Conservation (phyloP, 1,284 basidiomycete species). For the Marasmius tenuissimus region DNA sequence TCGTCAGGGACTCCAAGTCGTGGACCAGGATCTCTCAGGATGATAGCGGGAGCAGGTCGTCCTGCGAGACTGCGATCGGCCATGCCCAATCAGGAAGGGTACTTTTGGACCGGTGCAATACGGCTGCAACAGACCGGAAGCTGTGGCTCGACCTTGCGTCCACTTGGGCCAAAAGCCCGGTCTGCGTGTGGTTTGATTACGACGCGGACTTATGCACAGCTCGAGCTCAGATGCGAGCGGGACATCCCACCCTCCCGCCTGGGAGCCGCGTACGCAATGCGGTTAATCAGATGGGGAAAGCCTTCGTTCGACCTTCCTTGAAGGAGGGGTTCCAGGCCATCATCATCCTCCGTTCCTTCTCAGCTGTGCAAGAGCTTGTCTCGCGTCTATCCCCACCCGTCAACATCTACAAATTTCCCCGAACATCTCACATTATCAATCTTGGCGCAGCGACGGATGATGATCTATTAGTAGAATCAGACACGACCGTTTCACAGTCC, state of each 20-base stretch:
- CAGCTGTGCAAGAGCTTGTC: conserved; percentile 48
- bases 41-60: conserved; percentile 46
- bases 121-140: conserved; percentile 43
- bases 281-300: conserved; percentile 50
- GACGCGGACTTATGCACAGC: conserved; percentile 45
- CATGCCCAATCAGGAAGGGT: conserved; percentile 35
- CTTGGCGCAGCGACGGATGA: conserved; percentile 55
- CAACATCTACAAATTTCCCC: conserved; percentile 56
- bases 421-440: conserved; percentile 58
- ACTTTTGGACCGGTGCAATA: conserved; percentile 59
- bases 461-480: conserved; percentile 37
- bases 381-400: conserved; percentile 43
- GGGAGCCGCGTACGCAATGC: conserved; percentile 55
- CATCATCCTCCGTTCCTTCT: conserved; percentile 46
- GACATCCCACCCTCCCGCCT: conserved; percentile 60
- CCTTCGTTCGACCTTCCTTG: conserved; percentile 42
- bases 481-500: conserved; percentile 10
- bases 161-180: conserved; percentile 43
- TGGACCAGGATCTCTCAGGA: conserved; percentile 57
- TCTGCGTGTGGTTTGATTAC: conserved; percentile 61
- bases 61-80: conserved; percentile 52
- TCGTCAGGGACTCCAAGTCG: conserved; percentile 39
- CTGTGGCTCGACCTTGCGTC: conserved; percentile 49
- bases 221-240: conserved; percentile 52
- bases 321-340: conserved; percentile 54